Conservation (phyloP, 2,329 filamentous ascomycete species). For the Phialemonium atrogriseum region DNA sequence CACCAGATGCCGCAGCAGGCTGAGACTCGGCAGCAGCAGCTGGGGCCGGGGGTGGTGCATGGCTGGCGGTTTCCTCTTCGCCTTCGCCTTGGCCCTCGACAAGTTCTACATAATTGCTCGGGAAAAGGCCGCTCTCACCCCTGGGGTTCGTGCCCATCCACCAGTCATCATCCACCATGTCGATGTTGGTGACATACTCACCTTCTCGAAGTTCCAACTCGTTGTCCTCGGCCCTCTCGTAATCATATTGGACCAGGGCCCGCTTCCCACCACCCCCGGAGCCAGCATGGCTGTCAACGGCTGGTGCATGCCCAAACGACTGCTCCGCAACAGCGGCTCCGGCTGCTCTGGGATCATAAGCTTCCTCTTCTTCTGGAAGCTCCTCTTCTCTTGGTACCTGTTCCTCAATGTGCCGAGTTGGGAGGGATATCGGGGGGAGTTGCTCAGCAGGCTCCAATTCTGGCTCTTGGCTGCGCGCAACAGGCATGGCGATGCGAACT, state of each 20-base stretch:
- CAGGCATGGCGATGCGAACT: constrained; percentile 77
- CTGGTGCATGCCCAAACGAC: constrained; percentile 29
- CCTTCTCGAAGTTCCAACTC: constrained; percentile 88
- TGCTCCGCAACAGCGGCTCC: constrained; percentile 45
- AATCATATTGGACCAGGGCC: constrained; percentile 85
- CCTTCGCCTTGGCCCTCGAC: constrained; percentile 57
- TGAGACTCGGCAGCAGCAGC: constrained; percentile 27
- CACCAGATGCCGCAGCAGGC: constrained; percentile 30
- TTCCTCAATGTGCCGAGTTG: constrained; percentile 44
- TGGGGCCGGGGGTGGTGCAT: constrained; percentile 19
- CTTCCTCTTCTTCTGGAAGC: constrained; percentile 54
- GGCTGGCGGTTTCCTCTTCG: constrained; percentile 14
- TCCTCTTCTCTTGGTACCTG: constrained; percentile 57
- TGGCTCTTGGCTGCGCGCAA: constrained; percentile 54
- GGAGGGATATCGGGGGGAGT: constrained; percentile 50
- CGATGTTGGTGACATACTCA: constrained; percentile 81
- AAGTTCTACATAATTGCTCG: constrained; percentile 92
- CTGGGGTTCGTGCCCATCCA: constrained; percentile 88
- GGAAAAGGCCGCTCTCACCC: constrained; percentile 86
- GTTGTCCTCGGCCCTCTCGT: constrained; percentile 96
- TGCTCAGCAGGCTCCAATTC: constrained; percentile 44
- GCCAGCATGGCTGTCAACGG: constrained; percentile 23
- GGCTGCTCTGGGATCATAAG: constrained; percentile 51
- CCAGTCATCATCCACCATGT: constrained; percentile 98
- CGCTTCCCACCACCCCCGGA: constrained; percentile 52